Evolutionary conservation across 1,139 yeast genomes (phyloP).

Genomic region (Kodamaea ohmeri): DNA sequence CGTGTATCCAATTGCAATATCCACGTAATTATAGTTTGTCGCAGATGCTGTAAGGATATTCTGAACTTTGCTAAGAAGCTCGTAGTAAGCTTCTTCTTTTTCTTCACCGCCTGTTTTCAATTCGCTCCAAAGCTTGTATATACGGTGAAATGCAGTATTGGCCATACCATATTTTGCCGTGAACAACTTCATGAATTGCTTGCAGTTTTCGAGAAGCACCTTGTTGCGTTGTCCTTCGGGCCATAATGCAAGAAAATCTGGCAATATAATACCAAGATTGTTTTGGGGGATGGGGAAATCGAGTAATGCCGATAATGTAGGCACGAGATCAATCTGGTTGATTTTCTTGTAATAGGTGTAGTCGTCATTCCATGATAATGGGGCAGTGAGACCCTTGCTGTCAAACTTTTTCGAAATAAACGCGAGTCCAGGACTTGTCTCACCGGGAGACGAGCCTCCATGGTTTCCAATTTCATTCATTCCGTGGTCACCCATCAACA

Average conservation of each 20-base stretch:
- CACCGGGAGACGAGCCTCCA: constrained; percentile 92
- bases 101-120: constrained; percentile 7
- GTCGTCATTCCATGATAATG: constrained; percentile 35
- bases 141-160: constrained; percentile 3
- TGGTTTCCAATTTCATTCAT: constrained; percentile 94
- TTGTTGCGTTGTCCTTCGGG: constrained; percentile 31
- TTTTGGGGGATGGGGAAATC: constrained; percentile 85
- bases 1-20: constrained; percentile 48
- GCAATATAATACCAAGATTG: constrained; percentile 71
- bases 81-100: constrained; percentile 26
- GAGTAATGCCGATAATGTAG: constrained; percentile 71
- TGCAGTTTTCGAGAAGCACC: constrained; percentile 56
- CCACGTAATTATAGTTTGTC: constrained; percentile 63
- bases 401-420: constrained; percentile 55
- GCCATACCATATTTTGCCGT: constrained; percentile 24
- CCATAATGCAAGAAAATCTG: constrained; percentile 57
- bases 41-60: constrained; percentile 59
- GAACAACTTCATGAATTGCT: constrained; percentile 50
- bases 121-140: constrained; percentile 4
- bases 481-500: constrained; percentile 92
- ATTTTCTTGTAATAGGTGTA: constrained; percentile 54
- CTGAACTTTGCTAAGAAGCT: constrained; percentile 52
- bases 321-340: constrained; percentile 86
- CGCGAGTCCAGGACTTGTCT: constrained; percentile 80
- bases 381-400: constrained; percentile 28